These are phyloP conservation scores for Rhizomucor pusillus DNA, from an alignment of 371 early-diverging fungal species.

Conservation along the genomic window DNA sequence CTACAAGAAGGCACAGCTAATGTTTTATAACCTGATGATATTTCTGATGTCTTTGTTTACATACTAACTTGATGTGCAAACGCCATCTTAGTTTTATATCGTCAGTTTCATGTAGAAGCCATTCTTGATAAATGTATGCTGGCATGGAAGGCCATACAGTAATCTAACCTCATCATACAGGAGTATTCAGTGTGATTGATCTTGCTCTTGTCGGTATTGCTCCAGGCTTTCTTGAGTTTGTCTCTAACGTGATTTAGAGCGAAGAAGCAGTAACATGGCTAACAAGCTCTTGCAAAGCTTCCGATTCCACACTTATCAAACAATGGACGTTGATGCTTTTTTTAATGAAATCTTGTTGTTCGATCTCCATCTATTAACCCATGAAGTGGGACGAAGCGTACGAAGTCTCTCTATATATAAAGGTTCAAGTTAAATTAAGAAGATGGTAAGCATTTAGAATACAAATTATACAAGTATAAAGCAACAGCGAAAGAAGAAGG, in stretches of 20 bases:
- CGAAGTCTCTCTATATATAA: too few relatives aligned
- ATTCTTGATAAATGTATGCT: background rate
- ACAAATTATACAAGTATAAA: too few relatives aligned
- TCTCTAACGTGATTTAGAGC: background rate
- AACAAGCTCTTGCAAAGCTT: background rate
- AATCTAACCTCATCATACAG: background rate
- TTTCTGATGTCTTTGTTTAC: background rate
- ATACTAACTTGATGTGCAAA: background rate
- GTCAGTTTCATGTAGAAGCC: background rate
- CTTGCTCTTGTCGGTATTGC: background rate
- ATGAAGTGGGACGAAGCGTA: too few relatives aligned
- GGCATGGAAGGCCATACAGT: background rate
- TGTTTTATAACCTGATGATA: background rate
- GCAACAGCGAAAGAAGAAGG: too few relatives aligned
- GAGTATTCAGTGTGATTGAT: background rate
- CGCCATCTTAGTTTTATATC: too few relatives aligned
- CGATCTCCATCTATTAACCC: background rate
- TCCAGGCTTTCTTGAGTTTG: constrained; percentile 1
- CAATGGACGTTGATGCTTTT: background rate
- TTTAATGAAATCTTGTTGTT: background rate
- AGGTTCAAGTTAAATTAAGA: too few relatives aligned
- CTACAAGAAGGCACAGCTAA: background rate
- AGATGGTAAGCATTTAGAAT: too few relatives aligned
- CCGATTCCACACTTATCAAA: background rate
- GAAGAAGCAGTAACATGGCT: background rate